Evolutionary conservation across 164 flowering plant species (phyloP).

Genomic region (Dillenia turbinata): DNA sequence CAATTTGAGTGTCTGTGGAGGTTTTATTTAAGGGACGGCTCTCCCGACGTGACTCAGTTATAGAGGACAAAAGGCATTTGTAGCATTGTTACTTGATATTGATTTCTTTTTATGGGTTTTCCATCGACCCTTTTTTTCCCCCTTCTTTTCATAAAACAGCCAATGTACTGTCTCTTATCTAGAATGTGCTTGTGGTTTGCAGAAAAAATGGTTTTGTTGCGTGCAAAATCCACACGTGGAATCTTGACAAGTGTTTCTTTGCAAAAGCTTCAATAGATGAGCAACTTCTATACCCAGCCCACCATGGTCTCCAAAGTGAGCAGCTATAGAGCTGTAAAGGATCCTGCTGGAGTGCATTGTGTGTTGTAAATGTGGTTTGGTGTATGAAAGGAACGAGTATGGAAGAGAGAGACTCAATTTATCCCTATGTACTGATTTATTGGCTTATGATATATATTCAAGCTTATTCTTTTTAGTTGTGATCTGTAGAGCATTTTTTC

Average conservation of each 20-base stretch:
- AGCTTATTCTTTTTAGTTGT: slow-evolving; percentile 13
- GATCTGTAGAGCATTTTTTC: not conserved
- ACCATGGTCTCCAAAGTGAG: slow-evolving; percentile 9
- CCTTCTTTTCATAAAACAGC: not conserved
- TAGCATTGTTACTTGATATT: too few species aligned
- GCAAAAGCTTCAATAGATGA: slow-evolving; percentile 15
- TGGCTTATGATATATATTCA: slow-evolving; percentile 17
- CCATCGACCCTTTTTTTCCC: too few species aligned
- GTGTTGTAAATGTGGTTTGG: slow-evolving; percentile 21
- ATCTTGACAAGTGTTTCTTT: slow-evolving; percentile 32
- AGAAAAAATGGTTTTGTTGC: slow-evolving; percentile 94
- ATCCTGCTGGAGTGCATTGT: slow-evolving; percentile 19
- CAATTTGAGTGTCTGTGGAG: too few species aligned
- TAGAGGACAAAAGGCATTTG: too few species aligned
- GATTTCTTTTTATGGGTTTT: not conserved
- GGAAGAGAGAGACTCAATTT: too few species aligned
- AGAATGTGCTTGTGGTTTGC: slow-evolving; percentile 22
- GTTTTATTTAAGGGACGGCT: too few species aligned
- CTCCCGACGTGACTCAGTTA: too few species aligned
- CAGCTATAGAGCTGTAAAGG: slow-evolving; percentile 13
- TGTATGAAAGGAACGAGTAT: not conserved
- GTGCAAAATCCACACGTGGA: slow-evolving; percentile 48
- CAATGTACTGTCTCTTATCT: not conserved
- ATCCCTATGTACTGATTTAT: slow-evolving; percentile 9
- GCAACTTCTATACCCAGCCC: slow-evolving; percentile 16